Evolutionary conservation across 106 monocot species (phyloP), one percentile per base, ranked within the genome.

Genomic region (Dendrobium chrysotoxum): DNA sequence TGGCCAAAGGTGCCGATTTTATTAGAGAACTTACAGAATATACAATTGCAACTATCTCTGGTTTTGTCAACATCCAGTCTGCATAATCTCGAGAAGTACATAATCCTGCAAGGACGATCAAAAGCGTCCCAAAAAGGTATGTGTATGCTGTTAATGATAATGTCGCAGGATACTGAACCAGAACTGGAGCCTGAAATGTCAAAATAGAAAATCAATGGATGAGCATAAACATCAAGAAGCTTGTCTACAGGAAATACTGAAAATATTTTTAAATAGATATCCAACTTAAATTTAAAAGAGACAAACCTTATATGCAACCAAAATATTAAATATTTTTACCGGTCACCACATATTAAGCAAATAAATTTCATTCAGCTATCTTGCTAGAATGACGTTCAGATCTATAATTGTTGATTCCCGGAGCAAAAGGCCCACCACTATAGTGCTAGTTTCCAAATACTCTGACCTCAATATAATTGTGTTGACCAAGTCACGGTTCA

Each of bases 151-250:
- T 82, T n/a, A 82, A 77, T 28, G 82, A 77, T 68, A 82, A n/a
- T 31, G 88, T 88, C 15, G 89, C 86, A 66, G 94, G 92, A 82
- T 94, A 94, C 85, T 85, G 90, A 2, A 25, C 85, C 83, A 94
- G 79, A 68, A 94, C 82, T 61, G 86, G 94, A 71, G 92, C 90
- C 93, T 93, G 91, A 83, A 87, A 80, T 78, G 75, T 11, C n/a
- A 65, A 15, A 25, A 65, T 25, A 50, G 50, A 50, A 12, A 50
- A 50, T 50, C 46, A 46, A 46, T 46, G 46, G 46, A 46, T 1
- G 4, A 46, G 46, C 46, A 9, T 46, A 46, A 1, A 46, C 7
- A 3, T 25, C 23, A 65, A 8, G 8, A 65, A 65, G 15, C 25
- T 65, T 65, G 25, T 65, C 64, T 65, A 65, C 7, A 65, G 25